Base-by-base conservation (phyloP, 164 flowering plant species). In the Piper longum region DNA sequence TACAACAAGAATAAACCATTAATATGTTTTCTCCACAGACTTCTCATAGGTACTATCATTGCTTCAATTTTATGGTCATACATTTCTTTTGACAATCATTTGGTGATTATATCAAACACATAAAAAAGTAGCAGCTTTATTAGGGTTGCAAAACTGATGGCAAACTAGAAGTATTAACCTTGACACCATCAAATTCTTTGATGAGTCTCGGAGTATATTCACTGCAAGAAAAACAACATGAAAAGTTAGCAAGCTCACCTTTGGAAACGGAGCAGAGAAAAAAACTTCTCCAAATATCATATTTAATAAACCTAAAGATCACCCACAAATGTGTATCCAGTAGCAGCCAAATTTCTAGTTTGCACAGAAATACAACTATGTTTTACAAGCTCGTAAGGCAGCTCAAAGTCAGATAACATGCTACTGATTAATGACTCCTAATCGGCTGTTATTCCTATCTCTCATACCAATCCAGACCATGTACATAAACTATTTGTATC, bases 191-290 rank as follows among this genome's bases (percentile, higher is more conserved):
- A 67, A 93, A 90, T 56, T 71, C 69, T 73, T 84, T 90, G 61
- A 93, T 81, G 44, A 88, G 87, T 70, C 99, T 83, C 58, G 99
- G 99, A 60, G 83, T 88, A 70, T 78, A 90, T 72, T 93, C 99
- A 72, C 97, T 93, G 88, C 80, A 79, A 11, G 36, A 26, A 26
- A 64, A 64, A 64, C 42, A 69, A 62, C 41, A 56, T 48, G 12
- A 9, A 48, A 48, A 48, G 52, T 9, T 14, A 48, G 52, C 14
- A 12, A 48, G 52, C 14, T 48, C 14, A 48, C 52, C 14, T 5
- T 9, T 48, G 52, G 14, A 48, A 48, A 48, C 3, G 14, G 7
- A 48, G 14, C 52, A 48, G 14, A 48, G 52, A 48, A 48, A 14
- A 2, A 5, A 44, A 11, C 36, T 26, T 26, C 36, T 44, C 11